Evolutionary conservation across 2,329 filamentous ascomycete species (phyloP).

Genomic region (Leptographium galeiforme): DNA sequence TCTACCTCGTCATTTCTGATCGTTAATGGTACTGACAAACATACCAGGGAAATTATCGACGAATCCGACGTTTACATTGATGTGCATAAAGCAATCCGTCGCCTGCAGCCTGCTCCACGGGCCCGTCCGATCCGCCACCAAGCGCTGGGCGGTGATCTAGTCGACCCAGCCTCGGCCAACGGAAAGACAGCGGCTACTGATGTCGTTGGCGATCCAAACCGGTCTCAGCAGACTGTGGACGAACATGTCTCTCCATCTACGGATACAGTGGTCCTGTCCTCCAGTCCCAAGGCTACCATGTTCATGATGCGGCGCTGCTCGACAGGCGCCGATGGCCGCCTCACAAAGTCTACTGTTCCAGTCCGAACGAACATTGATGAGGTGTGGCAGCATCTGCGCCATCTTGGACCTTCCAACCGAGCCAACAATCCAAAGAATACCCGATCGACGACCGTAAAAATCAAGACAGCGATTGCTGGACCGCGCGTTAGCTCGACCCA

Average conservation of each 20-base stretch:
- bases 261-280: conserved; percentile 26
- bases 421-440: conserved; percentile 51
- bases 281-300: conserved; percentile 38
- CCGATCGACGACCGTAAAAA: conserved; percentile 50
- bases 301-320: conserved; percentile 48
- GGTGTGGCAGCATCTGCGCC: conserved; percentile 49
- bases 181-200: conserved; percentile 15
- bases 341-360: conserved; percentile 33
- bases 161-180: conserved; percentile 5
- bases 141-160: conserved; percentile 12
- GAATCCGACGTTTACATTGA: conserved; percentile 98
- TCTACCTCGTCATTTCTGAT: not conserved
- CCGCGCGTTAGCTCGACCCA: not conserved
- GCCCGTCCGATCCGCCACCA: conserved; percentile 38
- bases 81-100: conserved; percentile 92
- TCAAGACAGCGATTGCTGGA: conserved; percentile 29
- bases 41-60: conserved; percentile 80
- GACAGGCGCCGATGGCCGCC: conserved; percentile 37
- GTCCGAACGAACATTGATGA: conserved; percentile 49
- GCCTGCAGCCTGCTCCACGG: conserved; percentile 72
- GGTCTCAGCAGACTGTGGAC: conserved; percentile 6
- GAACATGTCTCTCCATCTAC: not conserved
- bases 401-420: conserved; percentile 53
- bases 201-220: conserved; percentile 13
- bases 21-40: not conserved